A percentile compares a stretch with the other conserved stretches of the same genome.
These are phyloP conservation scores for Cryptococcus sp. DNA, from an alignment of 1,284 basidiomycete genomes.

Conservation along the genomic window DNA sequence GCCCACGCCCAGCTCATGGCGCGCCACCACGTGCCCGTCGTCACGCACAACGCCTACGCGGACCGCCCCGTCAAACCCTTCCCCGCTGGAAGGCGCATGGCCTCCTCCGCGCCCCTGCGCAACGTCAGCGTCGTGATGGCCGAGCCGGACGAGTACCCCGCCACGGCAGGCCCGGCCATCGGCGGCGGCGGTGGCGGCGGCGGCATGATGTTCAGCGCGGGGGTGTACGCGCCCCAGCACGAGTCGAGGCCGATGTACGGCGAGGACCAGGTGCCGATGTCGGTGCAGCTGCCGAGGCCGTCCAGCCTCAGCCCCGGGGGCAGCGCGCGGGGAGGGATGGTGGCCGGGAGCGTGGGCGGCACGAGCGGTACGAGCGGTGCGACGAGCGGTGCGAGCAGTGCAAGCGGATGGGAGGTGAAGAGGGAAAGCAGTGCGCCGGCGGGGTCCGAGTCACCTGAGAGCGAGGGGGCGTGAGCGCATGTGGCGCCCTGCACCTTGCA, in stretches of 20 bases:
- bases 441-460: too few relatives aligned
- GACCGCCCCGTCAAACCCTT: constrained; percentile 24
- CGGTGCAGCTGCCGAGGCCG: constrained; percentile 28
- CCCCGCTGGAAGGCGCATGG: constrained; percentile 16
- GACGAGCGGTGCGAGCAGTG: too few relatives aligned
- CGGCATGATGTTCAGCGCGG: background rate
- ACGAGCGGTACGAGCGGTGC: too few relatives aligned
- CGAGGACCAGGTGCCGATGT: constrained; percentile 37
- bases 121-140: constrained; percentile 23
- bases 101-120: constrained; percentile 19
- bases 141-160: constrained; percentile 18
- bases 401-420: background rate
- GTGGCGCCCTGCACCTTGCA: too few relatives aligned
- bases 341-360: too few relatives aligned
- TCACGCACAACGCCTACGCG: background rate
- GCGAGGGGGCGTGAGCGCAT: too few relatives aligned
- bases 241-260: constrained; percentile 33
- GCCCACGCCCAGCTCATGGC: background rate
- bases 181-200: constrained; percentile 1
- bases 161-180: constrained; percentile 4
- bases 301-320: background rate
- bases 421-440: too few relatives aligned
- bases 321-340: background rate
- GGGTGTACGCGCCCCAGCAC: constrained; percentile 2
- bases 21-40: constrained; percentile 7